Conservation (phyloP, 768 basidiomycete genomes). For the Tylopilus plumbeoviolaceoides region DNA sequence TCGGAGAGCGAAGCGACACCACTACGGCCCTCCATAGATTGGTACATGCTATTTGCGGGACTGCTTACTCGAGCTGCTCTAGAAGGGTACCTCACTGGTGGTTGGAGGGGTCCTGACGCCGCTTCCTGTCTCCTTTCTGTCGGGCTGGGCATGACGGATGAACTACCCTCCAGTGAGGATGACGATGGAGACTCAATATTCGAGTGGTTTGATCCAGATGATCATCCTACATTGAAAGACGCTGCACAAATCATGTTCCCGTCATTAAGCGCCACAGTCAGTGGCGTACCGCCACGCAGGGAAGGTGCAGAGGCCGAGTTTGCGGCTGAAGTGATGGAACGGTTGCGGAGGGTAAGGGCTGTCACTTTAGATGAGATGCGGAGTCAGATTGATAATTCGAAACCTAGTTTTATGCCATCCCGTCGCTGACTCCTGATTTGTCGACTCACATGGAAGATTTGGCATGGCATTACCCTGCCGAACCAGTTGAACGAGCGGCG, state of each 20-base stretch:
- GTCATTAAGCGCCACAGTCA: conserved; percentile 33
- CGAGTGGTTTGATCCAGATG: conserved; percentile 69
- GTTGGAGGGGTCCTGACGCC: conserved; percentile 72
- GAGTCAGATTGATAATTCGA: conserved; percentile 7
- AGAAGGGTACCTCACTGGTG: conserved; percentile 79
- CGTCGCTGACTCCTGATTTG: conserved; percentile 65
- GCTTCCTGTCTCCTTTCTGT: conserved; percentile 70
- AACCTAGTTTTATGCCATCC: conserved; percentile 74
- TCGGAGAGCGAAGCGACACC: conserved; percentile 44
- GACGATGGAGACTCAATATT: conserved; percentile 41
- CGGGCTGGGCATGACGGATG: conserved; percentile 49
- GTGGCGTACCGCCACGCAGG: conserved; percentile 29
- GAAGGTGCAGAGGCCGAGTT: conserved; percentile 66
- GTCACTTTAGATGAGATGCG: background rate
- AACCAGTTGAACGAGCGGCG: conserved; percentile 75
- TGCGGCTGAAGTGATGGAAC: conserved; percentile 67
- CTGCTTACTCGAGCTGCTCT: conserved; percentile 78
- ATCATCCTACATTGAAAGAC: conserved; percentile 62
- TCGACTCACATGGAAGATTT: conserved; percentile 70
- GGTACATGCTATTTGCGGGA: conserved; percentile 78
- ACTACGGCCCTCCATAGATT: conserved; percentile 65
- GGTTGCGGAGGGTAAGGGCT: conserved; percentile 59
- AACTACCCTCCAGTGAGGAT: conserved; percentile 23
- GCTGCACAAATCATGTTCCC: conserved; percentile 72
- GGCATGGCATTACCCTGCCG: conserved; percentile 76